phyloP scores from a whole-genome alignment of 2,329 filamentous ascomycete genomes.

The Fusarium fujikuroi region DNA sequence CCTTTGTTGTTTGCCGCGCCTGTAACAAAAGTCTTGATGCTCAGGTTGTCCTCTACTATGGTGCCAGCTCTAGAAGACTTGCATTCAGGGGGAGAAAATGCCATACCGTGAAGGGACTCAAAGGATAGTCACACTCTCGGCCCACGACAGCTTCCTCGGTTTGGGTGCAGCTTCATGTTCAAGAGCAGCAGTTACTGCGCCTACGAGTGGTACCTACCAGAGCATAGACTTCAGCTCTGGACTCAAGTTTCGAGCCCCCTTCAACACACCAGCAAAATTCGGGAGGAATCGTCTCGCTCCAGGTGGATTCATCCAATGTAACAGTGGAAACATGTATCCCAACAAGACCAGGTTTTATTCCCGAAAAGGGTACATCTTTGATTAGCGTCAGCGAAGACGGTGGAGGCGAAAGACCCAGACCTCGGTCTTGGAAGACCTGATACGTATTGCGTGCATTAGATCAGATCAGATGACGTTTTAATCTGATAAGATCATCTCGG shows the following conservation, averaged over 20 bases:
- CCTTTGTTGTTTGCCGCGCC: rapidly evolving
- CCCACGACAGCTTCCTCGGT: conserved; percentile 43
- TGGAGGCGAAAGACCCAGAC: conserved; percentile 15
- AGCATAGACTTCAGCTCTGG: too few species aligned
- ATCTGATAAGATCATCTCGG: conserved; percentile 30
- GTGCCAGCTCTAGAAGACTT: conserved; percentile 13
- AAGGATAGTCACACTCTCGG: conserved; percentile 48
- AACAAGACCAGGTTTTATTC: conserved; percentile 18
- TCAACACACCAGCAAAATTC: too few species aligned
- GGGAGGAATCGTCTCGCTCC: too few species aligned
- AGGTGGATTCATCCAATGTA: too few species aligned
- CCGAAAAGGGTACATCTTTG: background rate
- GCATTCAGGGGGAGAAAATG: conserved; percentile 47
- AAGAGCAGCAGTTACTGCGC: conserved; percentile 39
- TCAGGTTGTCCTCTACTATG: background rate
- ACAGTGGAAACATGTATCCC: background rate
- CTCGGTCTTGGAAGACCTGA: conserved; percentile 6
- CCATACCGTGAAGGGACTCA: conserved; percentile 51
- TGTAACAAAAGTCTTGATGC: too few species aligned
- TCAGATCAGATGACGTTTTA: conserved; percentile 29
- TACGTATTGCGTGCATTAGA: conserved; percentile 29
- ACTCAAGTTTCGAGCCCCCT: too few species aligned
- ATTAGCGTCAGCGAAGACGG: conserved; percentile 11
- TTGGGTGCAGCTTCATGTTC: conserved; percentile 46
- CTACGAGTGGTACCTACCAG: too few species aligned